Percentiles rank a stretch among this genome's conserved stretches.
phyloP scores from a whole-genome alignment of 805 yeast species.

The Candida vaughaniae region DNA sequence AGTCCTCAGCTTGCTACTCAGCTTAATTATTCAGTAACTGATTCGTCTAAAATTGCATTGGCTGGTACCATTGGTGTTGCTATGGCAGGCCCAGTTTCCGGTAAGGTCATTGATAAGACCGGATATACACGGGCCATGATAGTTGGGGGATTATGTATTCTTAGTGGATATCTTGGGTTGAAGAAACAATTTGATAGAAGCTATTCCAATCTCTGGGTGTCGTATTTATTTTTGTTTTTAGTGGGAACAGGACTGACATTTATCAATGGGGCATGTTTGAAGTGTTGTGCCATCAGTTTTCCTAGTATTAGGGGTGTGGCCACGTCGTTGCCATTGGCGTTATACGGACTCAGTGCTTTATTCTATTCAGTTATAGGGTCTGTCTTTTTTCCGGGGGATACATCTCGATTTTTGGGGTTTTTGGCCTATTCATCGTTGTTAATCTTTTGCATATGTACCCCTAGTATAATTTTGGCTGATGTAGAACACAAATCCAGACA shows the following conservation, averaged over 20 bases:
- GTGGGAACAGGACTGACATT: conserved; percentile 73
- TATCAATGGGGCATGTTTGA: conserved; percentile 62
- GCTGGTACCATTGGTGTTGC: conserved; percentile 67
- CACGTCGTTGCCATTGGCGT: conserved; percentile 70
- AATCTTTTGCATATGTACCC: conserved; percentile 45
- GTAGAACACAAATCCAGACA: conserved; percentile 21
- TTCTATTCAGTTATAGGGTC: conserved; percentile 59
- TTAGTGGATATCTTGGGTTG: conserved; percentile 57
- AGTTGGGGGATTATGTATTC: conserved; percentile 48
- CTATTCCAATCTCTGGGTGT: conserved; percentile 38
- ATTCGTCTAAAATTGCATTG: conserved; percentile 63
- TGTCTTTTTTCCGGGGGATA: conserved; percentile 54
- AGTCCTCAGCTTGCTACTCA: conserved; percentile 71
- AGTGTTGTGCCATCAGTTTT: conserved; percentile 69
- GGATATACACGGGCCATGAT: conserved; percentile 59
- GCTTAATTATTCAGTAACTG: conserved; percentile 58
- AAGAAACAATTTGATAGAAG: conserved; percentile 47
- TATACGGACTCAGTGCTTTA: conserved; percentile 74
- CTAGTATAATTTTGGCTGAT: conserved; percentile 45
- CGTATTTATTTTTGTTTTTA: conserved; percentile 47
- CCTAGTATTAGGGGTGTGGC: conserved; percentile 72
- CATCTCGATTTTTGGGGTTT: conserved; percentile 51
- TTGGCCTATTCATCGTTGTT: conserved; percentile 42
- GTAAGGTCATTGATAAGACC: conserved; percentile 57
- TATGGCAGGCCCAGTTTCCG: conserved; percentile 65